Evolutionary conservation across 192 early-diverging fungal genomes (phyloP), one percentile per base, ranked within the genome.

Genomic region (Linnemannia zychae): DNA sequence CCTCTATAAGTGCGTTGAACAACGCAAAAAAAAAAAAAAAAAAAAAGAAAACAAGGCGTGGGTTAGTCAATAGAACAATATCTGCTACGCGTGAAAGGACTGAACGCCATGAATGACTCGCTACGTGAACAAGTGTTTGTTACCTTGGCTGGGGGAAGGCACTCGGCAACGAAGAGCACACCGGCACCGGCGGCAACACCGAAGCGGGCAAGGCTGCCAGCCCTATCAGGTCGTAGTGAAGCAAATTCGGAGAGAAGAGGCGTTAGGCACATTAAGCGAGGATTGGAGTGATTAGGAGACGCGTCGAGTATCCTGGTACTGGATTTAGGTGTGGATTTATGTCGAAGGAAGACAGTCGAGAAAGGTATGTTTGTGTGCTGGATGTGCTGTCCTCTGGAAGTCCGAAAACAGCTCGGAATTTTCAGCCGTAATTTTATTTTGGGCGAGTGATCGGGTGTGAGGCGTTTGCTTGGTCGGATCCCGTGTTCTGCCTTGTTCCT

Each of bases 131-230:
- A 40, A 40, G 3, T 49, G 7, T 57, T 9, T 1, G 6, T 16
- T 79, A 85, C 83, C 83, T 85, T 85, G 60, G 83, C 83, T 76
- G 83, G 83, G 78, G 83, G 83, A 53, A 85, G 78, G 83, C 83
- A 85, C 78, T 85, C 83, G 68, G 74, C 83, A 71, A 85, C 17
- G 78, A 85, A 85, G 77, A 85, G 78, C 46, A 79, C 83, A 79
- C 70, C 83, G 40, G 83, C 74, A 60, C 83, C 83, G 33, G 77
- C 69, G 36, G 83, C 83, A 65, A 85, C 77, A 68, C 83, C 83
- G 65, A 85, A 79, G 67, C 74, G 83, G 63, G 74, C 50, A 68
- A 50, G 48, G 48, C 57, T 67, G 13, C 77, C 83, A 76, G 83
- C 53, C 83, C 83, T 85, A 79, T 50, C 6, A 34, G 31, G n/a